Percentiles rank a stretch among this genome's conserved stretches.
phyloP scores from a whole-genome alignment of 495 filamentous ascomycete genomes.

The Penicillium cinerascens region DNA sequence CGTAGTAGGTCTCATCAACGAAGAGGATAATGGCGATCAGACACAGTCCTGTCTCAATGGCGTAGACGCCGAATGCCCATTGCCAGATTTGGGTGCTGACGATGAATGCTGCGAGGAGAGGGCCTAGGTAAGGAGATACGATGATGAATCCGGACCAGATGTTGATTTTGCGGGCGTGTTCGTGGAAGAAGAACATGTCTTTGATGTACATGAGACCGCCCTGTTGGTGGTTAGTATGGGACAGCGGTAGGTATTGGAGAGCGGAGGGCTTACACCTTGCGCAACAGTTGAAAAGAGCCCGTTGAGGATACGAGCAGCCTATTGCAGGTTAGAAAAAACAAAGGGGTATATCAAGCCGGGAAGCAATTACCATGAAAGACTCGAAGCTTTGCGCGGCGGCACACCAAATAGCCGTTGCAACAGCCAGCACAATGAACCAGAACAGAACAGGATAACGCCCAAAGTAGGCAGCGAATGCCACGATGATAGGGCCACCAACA shows the following conservation, averaged over 20 bases:
- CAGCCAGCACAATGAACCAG: constrained; percentile 49
- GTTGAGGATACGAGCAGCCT: constrained; percentile 56
- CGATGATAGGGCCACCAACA: constrained; percentile 53
- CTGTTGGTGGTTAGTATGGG: neutral
- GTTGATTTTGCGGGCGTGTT: constrained; percentile 61
- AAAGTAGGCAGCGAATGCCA: constrained; percentile 54
- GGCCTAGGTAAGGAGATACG: constrained; percentile 59
- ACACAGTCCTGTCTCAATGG: constrained; percentile 45
- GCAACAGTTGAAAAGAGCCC: constrained; percentile 61
- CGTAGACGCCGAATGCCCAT: constrained; percentile 52
- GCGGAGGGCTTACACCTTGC: constrained; percentile 31
- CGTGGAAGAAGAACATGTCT: constrained; percentile 65
- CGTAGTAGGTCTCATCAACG: constrained; percentile 59
- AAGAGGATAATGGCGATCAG: constrained; percentile 49
- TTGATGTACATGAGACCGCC: constrained; percentile 62
- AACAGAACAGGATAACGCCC: constrained; percentile 58
- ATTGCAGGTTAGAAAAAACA: neutral
- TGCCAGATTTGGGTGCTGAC: constrained; percentile 48
- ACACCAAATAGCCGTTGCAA: constrained; percentile 52
- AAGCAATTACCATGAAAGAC: constrained; percentile 42
- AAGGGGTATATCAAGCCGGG: neutral
- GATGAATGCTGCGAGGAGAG: constrained; percentile 58
- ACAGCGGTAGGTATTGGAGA: neutral
- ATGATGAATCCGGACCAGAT: constrained; percentile 52
- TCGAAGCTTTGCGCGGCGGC: constrained; percentile 50